Evolutionary conservation across 176 grass and related monocot genomes (phyloP), one percentile per base, ranked within the genome.

Genomic region (Hordeum marinum): DNA sequence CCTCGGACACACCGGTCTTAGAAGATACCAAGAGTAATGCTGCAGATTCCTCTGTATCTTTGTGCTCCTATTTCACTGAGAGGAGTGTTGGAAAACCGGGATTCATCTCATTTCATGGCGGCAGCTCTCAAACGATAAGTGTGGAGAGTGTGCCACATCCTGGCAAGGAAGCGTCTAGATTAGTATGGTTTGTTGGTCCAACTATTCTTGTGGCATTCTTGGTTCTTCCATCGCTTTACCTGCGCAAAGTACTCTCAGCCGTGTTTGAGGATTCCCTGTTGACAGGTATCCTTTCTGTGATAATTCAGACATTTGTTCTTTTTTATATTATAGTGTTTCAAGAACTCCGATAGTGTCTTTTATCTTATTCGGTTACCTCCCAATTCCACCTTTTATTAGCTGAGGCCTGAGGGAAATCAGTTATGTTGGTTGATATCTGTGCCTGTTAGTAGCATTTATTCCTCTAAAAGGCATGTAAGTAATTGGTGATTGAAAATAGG

Each of bases 181-280:
- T 96, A 68, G 73, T 94, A 57, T 99, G 90, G 88, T 96, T 99
- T 91, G 42, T 95, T 84, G 96, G 93, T 74, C 96, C 93, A 52
- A 96, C 91, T 36, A 88, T 94, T 41, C 86, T 96, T 32, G 96
- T 99, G 71, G 92, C 86, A 0, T 96, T 99, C 77, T 90, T 99
- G 88, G 96, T 99, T 66, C 80, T 92, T 72, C 93, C 91, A 83
- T 96, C 90, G 3, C 89, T 99, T 82, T 99, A 92, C 88, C 87
- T 99, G 88, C 88, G 91, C 80, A 96, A 89, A 83, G 79, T 96
- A 86, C 84, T 99, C 77, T 95, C 93, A 66, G 78, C 87, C 3
- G 83, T 98, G 76, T 96, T 99, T 83, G 93, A 99, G 82, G 96
- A 99, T 86, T 96, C 96, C 80, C 79, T 99, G 84, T 86, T 99